Evolutionary conservation across 1,284 basidiomycete genomes (phyloP), one percentile per base, ranked within the genome.

Genomic region (Ceratobasidium sp.): DNA sequence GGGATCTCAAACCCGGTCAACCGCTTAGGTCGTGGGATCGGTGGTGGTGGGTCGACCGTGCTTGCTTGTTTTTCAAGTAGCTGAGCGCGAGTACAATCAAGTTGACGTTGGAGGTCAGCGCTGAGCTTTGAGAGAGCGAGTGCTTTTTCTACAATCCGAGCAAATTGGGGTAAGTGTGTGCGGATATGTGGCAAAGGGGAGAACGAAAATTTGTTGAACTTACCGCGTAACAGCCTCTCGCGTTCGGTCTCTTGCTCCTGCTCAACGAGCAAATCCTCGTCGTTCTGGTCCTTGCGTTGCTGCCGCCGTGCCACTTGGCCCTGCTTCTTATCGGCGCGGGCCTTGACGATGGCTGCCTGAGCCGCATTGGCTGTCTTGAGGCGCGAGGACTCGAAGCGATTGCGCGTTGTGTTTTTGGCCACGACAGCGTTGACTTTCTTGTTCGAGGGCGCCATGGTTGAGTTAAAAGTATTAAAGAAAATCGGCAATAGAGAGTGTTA

Each of bases 391-490:
- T 55, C 54, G 23, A 55, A 27, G 54, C 54, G n/a, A 20, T 55
- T 27, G 54, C 10, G 23, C 38, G 5, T 41, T 10, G 54, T 8
- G n/a, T 27, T 55, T 55, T 23, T 20, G 23, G n/a, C 23, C 7
- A n/a, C 23, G n/a, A 23, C 23, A 12, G n/a, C n/a, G n/a, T 55
- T 55, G 54, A n/a, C n/a, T n/a, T 23, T 55, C 27, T 55, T 55
- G n/a, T 55, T 55, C 54, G n/a, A n/a, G 27, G 54, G 54, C 54
- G 54, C n/a, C n/a, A 55, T 54, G 52, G 52, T 54, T n/a, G 52
- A 54, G 23, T 54, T n/a, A 54, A n/a, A 54, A n/a, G 20, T n/a
- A 54, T n/a, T n/a, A 41, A 52, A 52, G 20, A 52, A 55, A 55
- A 23, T 55, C 10, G 27, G n/a, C 23, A 55, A n/a, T 27, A 55